Percentiles rank a stretch among this genome's conserved stretches.
phyloP scores from a whole-genome alignment of 805 yeast genomes.

The Zygoascus tannicola region DNA sequence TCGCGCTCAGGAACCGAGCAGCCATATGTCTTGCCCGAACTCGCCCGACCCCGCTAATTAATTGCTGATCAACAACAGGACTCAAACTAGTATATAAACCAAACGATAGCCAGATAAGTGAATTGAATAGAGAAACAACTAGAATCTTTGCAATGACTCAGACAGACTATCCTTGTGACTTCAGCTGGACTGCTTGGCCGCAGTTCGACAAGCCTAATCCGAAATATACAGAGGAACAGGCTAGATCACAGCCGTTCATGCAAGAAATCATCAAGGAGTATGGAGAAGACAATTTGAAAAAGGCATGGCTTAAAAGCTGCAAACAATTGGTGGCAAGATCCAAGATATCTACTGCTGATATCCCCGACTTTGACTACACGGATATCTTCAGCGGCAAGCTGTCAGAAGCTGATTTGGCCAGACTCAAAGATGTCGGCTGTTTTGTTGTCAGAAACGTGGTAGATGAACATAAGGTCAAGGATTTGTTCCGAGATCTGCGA shows the following conservation, averaged over 20 bases:
- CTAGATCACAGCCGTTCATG: background rate
- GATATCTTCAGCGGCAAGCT: background rate
- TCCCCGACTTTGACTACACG: background rate
- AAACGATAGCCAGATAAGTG: no score
- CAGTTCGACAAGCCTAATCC: background rate
- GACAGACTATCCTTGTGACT: background rate
- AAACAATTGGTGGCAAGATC: background rate
- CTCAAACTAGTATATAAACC: no score
- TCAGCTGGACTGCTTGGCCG: slow-evolving; percentile 1
- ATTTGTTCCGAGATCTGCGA: slow-evolving; percentile 21
- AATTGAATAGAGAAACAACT: no score
- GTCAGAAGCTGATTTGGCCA: background rate
- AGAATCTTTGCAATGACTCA: no score
- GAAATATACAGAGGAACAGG: background rate
- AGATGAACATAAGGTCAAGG: slow-evolving; percentile 20
- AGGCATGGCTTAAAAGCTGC: background rate
- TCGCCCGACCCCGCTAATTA: no score
- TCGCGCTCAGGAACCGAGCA: no score
- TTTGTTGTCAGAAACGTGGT: slow-evolving; percentile 29
- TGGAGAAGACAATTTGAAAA: background rate
- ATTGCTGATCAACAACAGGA: no score
- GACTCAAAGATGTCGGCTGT: slow-evolving; percentile 22
- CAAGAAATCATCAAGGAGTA: background rate
- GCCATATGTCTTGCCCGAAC: no score
- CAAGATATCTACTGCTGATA: background rate